These are phyloP conservation scores for Lactifluus piperatus DNA, from an alignment of 768 basidiomycete genomes.

Conservation along the genomic window DNA sequence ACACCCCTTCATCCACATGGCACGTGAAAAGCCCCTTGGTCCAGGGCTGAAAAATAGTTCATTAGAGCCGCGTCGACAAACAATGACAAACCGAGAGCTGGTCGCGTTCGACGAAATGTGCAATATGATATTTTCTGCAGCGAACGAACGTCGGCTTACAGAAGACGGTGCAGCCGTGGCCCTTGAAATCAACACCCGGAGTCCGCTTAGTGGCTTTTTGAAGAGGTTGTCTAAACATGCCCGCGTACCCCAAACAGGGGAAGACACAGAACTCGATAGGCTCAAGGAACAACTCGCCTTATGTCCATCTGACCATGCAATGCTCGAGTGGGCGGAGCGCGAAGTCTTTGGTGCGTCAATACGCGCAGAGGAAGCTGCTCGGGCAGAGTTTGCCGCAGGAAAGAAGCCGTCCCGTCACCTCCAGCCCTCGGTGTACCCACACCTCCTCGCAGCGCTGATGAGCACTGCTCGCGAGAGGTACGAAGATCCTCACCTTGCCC, in stretches of 20 bases:
- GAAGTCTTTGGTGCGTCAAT: conserved; percentile 60
- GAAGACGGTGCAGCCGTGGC: conserved; percentile 1
- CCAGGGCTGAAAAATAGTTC: conserved; percentile 2
- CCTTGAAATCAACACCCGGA: conserved; percentile 12
- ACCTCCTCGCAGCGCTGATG: conserved; percentile 72
- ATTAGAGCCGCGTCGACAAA: conserved; percentile 34
- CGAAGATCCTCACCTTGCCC: conserved; percentile 68
- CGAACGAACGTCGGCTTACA: conserved; percentile 28
- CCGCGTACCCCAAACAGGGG: neutral
- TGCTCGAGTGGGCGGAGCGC: conserved; percentile 63
- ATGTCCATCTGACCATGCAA: conserved; percentile 57
- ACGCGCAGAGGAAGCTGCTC: conserved; percentile 41
- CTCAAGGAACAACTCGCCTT: conserved; percentile 68
- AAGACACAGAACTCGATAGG: conserved; percentile 44
- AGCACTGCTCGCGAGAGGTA: conserved; percentile 70
- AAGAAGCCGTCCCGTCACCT: conserved; percentile 22
- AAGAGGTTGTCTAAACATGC: conserved; percentile 48
- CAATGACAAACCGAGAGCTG: conserved; percentile 62
- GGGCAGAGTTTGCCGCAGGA: conserved; percentile 28
- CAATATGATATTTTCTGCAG: conserved; percentile 51
- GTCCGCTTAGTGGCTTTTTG: conserved; percentile 32
- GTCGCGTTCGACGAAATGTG: conserved; percentile 67
- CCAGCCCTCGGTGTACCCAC: conserved; percentile 62
- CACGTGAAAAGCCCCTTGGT: conserved; percentile 4
- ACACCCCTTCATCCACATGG: conserved; percentile 18